Percentiles rank a stretch among this genome's conserved stretches.
Evolutionary conservation across 495 filamentous ascomycete species (phyloP).

Genomic region (Bacidia rubella): DNA sequence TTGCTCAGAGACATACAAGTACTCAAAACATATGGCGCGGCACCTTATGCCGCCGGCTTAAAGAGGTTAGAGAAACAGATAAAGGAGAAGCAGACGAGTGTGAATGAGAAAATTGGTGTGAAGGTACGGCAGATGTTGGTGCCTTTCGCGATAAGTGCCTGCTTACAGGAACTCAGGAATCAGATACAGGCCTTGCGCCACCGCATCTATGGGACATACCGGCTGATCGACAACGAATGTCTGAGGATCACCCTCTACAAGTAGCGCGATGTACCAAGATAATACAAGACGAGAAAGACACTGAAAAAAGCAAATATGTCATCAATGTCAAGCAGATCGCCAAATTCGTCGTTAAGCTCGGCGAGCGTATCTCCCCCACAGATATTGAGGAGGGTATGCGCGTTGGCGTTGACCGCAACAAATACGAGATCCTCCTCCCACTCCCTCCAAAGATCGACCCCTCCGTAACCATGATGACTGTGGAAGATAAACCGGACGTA

Average conservation of each 20-base stretch:
- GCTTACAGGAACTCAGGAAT: slow-evolving; percentile 51
- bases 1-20: slow-evolving; percentile 85
- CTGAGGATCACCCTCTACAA: slow-evolving; percentile 93
- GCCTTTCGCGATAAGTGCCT: not conserved
- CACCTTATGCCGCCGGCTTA: slow-evolving; percentile 79
- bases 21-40: slow-evolving; percentile 96
- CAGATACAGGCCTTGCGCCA: slow-evolving; percentile 93
- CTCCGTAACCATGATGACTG: slow-evolving; percentile 99
- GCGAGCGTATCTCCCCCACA: slow-evolving; percentile 90
- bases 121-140: not conserved
- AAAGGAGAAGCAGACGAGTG: slow-evolving; percentile 89
- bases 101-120: slow-evolving; percentile 90
- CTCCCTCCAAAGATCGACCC: slow-evolving; percentile 99
- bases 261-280: slow-evolving; percentile 98
- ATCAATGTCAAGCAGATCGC: slow-evolving; percentile 99
- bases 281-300: slow-evolving; percentile 90
- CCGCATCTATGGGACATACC: slow-evolving; percentile 98
- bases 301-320: slow-evolving; percentile 98
- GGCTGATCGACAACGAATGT: slow-evolving; percentile 94
- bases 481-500: slow-evolving; percentile 98
- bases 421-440: slow-evolving; percentile 95
- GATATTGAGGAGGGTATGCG: slow-evolving; percentile 99
- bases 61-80: slow-evolving; percentile 98
- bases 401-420: slow-evolving; percentile 93
- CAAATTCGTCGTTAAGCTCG: slow-evolving; percentile 97